phyloP scores from a whole-genome alignment of 805 yeast species.

The Saturnispora diversa region DNA sequence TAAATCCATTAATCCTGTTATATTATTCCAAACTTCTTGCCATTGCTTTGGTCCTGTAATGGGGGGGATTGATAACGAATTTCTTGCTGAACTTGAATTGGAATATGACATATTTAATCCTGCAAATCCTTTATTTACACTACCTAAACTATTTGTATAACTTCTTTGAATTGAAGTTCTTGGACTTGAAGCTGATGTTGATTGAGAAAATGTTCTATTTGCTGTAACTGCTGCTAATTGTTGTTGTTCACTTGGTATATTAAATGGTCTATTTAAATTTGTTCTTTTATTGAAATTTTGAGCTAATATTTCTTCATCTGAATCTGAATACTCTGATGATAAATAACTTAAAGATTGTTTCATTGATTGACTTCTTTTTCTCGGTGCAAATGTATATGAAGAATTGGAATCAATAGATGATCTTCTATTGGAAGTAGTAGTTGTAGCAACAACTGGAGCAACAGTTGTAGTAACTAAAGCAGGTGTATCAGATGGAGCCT shows the following conservation, averaged over 20 bases:
- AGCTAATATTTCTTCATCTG: constrained; percentile 28
- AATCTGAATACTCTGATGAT: constrained; percentile 25
- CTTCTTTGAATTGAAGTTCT: constrained; percentile 2
- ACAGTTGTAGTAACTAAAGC: constrained; percentile 11
- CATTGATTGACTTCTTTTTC: constrained; percentile 1
- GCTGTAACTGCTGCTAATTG: constrained; percentile 2
- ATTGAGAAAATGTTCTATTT: constrained; percentile 1
- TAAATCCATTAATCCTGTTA: constrained; percentile 17
- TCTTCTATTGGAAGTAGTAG: constrained; percentile 17
- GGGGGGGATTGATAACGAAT: background rate
- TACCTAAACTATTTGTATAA: background rate
- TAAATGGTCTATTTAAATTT: constrained; percentile 3
- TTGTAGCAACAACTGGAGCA: no score
- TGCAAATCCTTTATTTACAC: constrained; percentile 7
- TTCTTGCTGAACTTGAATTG: constrained; percentile 2
- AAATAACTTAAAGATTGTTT: constrained; percentile 1
- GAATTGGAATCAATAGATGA: constrained; percentile 44
- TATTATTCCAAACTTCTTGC: constrained; percentile 5
- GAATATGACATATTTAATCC: constrained; percentile 2
- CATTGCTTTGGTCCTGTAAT: background rate
- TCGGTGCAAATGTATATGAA: constrained; percentile 27
- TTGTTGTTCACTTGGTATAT: constrained; percentile 1
- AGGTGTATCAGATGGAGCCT: constrained; percentile 54
- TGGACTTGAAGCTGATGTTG: constrained; percentile 1
- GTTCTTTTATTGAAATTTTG: constrained; percentile 15